Conservation (phyloP, 805 yeast species). For the Ogataea chonburiensis region DNA sequence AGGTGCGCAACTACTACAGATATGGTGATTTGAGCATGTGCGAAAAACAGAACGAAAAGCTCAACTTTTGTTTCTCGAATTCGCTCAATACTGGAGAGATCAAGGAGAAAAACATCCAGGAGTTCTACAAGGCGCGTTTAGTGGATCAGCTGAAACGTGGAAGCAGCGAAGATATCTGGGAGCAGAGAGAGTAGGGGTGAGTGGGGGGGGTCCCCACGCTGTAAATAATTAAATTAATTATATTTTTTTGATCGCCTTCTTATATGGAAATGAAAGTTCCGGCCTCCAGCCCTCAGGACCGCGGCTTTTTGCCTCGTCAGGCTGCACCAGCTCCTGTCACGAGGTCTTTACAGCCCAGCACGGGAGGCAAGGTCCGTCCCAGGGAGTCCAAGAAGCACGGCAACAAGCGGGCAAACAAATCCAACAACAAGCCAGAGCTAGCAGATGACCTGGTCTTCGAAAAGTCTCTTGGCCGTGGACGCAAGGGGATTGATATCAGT, state of each 20-base stretch:
- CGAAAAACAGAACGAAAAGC: conserved; percentile 63
- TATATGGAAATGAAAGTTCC: conserved; percentile 12
- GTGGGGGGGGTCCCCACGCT: conserved; percentile 1
- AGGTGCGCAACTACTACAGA: conserved; percentile 77
- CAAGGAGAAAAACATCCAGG: conserved; percentile 52
- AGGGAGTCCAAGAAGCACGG: conserved; percentile 11
- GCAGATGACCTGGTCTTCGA: conserved; percentile 22
- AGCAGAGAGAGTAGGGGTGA: conserved; percentile 24
- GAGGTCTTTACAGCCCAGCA: background rate
- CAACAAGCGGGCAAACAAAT: conserved; percentile 39
- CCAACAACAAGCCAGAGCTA: conserved; percentile 33
- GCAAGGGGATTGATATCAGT: conserved; percentile 44
- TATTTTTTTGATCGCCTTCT: conserved; percentile 2
- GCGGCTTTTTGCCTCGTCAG: conserved; percentile 2
- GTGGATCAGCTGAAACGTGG: conserved; percentile 65
- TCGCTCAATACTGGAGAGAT: conserved; percentile 53
- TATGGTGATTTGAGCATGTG: conserved; percentile 79
- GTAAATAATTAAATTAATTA: conserved; percentile 5
- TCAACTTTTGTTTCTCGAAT: conserved; percentile 76
- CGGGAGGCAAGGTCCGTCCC: conserved; percentile 7
- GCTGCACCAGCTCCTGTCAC: conserved; percentile 1
- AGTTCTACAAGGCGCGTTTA: conserved; percentile 64
- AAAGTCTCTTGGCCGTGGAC: conserved; percentile 24
- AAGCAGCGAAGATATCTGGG: conserved; percentile 87
- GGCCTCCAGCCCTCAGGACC: conserved; percentile 5